These are phyloP conservation scores for Saturnispora saitoi DNA, from an alignment of 805 yeast species.

Conservation along the genomic window DNA sequence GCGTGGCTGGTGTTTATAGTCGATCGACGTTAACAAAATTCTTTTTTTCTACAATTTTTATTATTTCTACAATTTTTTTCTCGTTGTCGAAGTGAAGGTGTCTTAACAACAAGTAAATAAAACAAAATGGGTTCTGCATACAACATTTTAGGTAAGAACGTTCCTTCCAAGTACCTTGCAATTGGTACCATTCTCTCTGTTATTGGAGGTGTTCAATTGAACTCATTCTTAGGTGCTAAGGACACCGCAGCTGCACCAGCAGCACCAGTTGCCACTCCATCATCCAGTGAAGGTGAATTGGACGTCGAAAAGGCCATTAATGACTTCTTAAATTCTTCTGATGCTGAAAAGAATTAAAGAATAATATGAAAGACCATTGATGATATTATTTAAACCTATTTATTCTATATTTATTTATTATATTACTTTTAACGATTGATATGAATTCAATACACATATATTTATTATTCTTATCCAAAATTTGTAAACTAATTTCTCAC, in stretches of 20 bases:
- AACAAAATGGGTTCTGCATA: slow-evolving; percentile 71
- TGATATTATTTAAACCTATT: neutral
- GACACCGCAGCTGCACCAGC: slow-evolving; percentile 36
- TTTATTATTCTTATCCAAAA: too few relatives aligned
- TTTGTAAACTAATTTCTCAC: too few relatives aligned
- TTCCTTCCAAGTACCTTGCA: slow-evolving; percentile 78
- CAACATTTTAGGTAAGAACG: slow-evolving; percentile 72
- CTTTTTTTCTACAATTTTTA: neutral
- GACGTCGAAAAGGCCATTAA: slow-evolving; percentile 28
- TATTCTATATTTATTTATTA: slow-evolving; percentile 1
- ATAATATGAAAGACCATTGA: too few relatives aligned
- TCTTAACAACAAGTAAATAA: neutral
- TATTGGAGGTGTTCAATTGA: slow-evolving; percentile 36
- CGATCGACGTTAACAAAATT: neutral
- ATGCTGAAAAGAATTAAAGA: slow-evolving; percentile 3
- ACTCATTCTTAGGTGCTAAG: slow-evolving; percentile 24
- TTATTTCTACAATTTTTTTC: neutral
- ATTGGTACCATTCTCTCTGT: slow-evolving; percentile 70
- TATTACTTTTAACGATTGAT: slow-evolving; percentile 1
- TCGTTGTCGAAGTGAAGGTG: neutral
- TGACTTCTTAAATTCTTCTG: slow-evolving; percentile 21
- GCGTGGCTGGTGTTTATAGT: neutral
- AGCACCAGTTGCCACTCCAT: slow-evolving; percentile 11
- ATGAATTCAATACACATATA: neutral
- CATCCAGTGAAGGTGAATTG: slow-evolving; percentile 18